Percentiles rank a stretch among this genome's conserved stretches.
Conservation (phyloP, 1,284 basidiomycete species). For the Puccinia horiana region DNA sequence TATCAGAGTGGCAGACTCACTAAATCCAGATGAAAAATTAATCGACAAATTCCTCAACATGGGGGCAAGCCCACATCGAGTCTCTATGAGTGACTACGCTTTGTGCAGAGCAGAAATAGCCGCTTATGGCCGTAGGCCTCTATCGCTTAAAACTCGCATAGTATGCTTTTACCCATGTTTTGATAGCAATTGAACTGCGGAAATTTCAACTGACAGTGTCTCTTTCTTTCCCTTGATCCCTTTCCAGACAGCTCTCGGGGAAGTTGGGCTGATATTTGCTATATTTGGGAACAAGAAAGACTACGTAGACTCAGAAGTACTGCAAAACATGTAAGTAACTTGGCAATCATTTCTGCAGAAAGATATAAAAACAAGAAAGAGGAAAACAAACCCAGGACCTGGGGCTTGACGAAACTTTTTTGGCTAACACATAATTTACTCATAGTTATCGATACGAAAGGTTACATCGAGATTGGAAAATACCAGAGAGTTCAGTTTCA, state of each 20-base stretch:
- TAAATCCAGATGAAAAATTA: conserved; percentile 20
- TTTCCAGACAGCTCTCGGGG: not conserved
- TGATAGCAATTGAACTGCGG: not conserved
- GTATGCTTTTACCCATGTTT: not conserved
- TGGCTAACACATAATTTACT: not conserved
- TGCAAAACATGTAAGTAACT: conserved; percentile 10
- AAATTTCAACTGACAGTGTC: not conserved
- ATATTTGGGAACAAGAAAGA: conserved; percentile 22
- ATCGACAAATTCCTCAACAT: conserved; percentile 21
- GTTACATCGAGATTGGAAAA: conserved; percentile 11
- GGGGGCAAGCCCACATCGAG: conserved; percentile 7
- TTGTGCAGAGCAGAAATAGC: conserved; percentile 25
- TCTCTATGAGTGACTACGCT: conserved; percentile 22
- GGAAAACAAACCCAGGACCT: too few species aligned
- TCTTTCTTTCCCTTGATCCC: not conserved
- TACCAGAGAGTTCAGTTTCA: not conserved
- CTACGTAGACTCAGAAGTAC: not conserved
- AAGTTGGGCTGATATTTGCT: conserved; percentile 1
- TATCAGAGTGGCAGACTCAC: conserved; percentile 15
- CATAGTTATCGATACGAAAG: conserved; percentile 16
- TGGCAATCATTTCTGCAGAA: not conserved
- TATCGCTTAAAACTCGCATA: conserved; percentile 15
- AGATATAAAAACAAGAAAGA: not conserved
- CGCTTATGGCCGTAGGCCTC: not conserved
- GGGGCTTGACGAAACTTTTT: not conserved